These are phyloP conservation scores for Ganoderma multipileum DNA, from an alignment of 1,284 basidiomycete species.

Conservation along the genomic window DNA sequence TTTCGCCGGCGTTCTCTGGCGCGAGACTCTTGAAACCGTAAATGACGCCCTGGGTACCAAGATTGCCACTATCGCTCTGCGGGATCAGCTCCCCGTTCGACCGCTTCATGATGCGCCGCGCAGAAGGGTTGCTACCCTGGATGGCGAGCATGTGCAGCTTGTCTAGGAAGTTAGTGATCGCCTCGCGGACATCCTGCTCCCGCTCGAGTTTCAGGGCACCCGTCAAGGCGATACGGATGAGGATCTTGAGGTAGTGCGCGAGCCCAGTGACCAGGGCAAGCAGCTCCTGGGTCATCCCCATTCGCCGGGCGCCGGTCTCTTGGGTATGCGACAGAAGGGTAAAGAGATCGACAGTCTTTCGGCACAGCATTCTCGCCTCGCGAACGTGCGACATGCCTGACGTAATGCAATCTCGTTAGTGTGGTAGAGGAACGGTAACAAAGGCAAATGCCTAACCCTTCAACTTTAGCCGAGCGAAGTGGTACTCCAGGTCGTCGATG, in stretches of 20 bases:
- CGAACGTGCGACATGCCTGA: conserved; percentile 97
- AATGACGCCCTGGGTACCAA: conserved; percentile 80
- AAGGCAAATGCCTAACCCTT: conserved; percentile 70
- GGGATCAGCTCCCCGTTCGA: conserved; percentile 66
- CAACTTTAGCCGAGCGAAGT: conserved; percentile 82
- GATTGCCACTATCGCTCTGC: conserved; percentile 53
- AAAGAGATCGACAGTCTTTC: conserved; percentile 99
- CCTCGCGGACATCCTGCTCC: conserved; percentile 83
- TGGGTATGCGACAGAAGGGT: conserved; percentile 97
- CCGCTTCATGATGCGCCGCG: conserved; percentile 71
- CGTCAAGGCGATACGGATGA: conserved; percentile 97
- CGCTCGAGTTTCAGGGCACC: conserved; percentile 95
- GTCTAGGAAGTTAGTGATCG: conserved; percentile 91
- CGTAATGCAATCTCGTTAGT: conserved; percentile 8
- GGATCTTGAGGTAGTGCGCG: conserved; percentile 98
- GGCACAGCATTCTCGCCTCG: conserved; percentile 97
- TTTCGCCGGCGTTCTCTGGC: conserved; percentile 88
- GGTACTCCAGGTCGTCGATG: conserved; percentile 94
- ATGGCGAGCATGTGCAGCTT: conserved; percentile 91
- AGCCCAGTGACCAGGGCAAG: conserved; percentile 98
- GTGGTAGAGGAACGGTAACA: neutral
- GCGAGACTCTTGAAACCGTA: conserved; percentile 92
- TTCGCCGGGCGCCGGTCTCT: conserved; percentile 86
- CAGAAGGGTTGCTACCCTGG: conserved; percentile 84
- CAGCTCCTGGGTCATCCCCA: conserved; percentile 97